Base-by-base conservation (phyloP, 176 grass and related monocot species). In the Zea luxurians region DNA sequence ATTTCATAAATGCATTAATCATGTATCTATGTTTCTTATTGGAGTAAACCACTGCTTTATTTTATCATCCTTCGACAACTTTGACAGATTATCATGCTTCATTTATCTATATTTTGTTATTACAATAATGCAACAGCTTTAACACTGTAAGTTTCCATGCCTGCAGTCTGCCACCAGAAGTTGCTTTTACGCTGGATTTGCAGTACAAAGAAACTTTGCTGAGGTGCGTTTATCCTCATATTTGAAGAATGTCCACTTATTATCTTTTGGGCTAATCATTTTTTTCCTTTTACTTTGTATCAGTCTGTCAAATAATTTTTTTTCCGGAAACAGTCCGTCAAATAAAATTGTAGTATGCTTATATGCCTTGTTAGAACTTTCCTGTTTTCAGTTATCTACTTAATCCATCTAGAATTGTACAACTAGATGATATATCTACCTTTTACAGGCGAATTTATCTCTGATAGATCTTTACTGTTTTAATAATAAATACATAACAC, bases 151-250 rank as follows among this genome's bases (percentile, higher is more conserved):
- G 6, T 60, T 66, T 65, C 60, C 37, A 36, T 82, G 7, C 17
- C 36, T 87, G 6, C 77, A 97, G 91, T 80, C 91, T 98, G 85
- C 95, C 75, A 98, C 95, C 11, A 92, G 89, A 84, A 94, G 91
- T 81, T 98, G 95, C 77, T 98, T 98, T 77, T 92, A 83, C 89
- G 95, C 95, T 86, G 95, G 91, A 57, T 98, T 98, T 98, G 87
- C 95, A 44, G 91, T 83, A 37, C 91, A 90, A 81, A 90, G 95
- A 59, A 98, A 98, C 82, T 98, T 94, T 87, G 95, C 95, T 9
- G 95, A 94, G 95, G 95, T 98, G 81, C 45, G 43, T 15, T 44
- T 77, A 59, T 68, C 13, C 12, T 75, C 46, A 47, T 74, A 66
- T 70, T 8, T 69, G 8, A 50, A 70, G 8, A 86, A 41, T 36